Percentiles rank a stretch among this genome's conserved stretches.
phyloP scores from a whole-genome alignment of 106 monocot genomes.

The Acanthochlamys bracteata region DNA sequence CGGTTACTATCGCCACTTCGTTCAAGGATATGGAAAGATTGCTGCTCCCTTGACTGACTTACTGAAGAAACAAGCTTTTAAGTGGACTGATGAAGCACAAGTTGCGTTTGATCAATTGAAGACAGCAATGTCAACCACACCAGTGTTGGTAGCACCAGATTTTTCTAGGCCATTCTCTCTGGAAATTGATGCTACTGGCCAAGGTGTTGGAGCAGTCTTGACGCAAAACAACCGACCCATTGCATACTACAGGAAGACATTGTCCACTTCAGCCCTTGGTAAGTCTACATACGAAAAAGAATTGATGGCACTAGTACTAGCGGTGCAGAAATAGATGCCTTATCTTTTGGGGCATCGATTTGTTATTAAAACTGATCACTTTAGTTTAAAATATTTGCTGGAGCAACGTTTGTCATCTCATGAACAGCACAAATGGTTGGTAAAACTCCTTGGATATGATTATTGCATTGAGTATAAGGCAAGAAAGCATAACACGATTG shows the following conservation, averaged over 20 bases:
- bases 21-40: neutral
- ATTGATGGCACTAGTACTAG: neutral
- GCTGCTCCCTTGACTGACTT: constrained; percentile 2
- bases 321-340: neutral
- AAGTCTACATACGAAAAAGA: neutral
- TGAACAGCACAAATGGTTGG: neutral
- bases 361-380: no score
- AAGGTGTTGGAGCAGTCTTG: neutral
- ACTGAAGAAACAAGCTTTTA: neutral
- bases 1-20: neutral
- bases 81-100: no score
- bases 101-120: neutral
- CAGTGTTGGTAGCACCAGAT: constrained; percentile 3
- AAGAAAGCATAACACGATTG: neutral
- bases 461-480: neutral
- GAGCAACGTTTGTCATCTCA: neutral
- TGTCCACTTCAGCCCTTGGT: neutral
- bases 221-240: neutral
- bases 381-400: neutral
- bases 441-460: neutral
- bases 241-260: neutral
- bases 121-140: neutral
- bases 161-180: neutral
- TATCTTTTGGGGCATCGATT: neutral
- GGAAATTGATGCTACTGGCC: constrained; percentile 1